Evolutionary conservation across 2,329 filamentous ascomycete species (phyloP), one percentile per base, ranked within the genome.

Genomic region (Trichoderma sp.): DNA sequence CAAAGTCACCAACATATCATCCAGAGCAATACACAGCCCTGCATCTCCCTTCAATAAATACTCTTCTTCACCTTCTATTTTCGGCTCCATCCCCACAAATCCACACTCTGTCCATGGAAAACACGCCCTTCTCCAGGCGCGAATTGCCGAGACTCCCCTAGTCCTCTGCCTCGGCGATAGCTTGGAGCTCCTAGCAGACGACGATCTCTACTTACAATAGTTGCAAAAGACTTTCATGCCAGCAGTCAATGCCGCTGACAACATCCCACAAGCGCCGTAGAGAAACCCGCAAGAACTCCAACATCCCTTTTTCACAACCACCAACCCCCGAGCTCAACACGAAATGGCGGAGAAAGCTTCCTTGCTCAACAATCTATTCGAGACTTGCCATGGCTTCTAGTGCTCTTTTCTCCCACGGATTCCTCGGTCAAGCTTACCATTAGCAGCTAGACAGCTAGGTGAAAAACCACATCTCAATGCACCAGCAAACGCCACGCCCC

Each of bases 101-200:
- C 29, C 59, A 37, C 29, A 50, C 10, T 9, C 13, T 15, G 52
- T 29, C 19, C n/a, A 13, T 22, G 42, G 42, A 13, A 17, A 37
- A 52, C 22, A 17, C 17, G 19, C 17, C 22, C 22, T 42, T 39
- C 37, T 42, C 27, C 22, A 39, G n/a, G 35, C 25, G 48, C 25
- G 15, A n/a, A 64, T 19, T 10, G 60, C 60, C 60, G 60, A 64
- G 60, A 54, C 34, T 64, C 60, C 60, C 60, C 60, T 64, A 64
- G 60, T 50, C 25, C n/a, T 13, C 34, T 10, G 4, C 15, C 22
- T 27, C 12, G 15, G 22, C 52, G 17, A n/a, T 48, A 35, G 32
- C 32, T 17, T 37, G 42, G 17, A 42, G 25, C 27, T 52, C 1
- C 48, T 29, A 29, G 15, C 15, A 17, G 2, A 27, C 22, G 35